Base-by-base conservation (phyloP, 2,329 filamentous ascomycete genomes). In the Chaetomium globosum region DNA sequence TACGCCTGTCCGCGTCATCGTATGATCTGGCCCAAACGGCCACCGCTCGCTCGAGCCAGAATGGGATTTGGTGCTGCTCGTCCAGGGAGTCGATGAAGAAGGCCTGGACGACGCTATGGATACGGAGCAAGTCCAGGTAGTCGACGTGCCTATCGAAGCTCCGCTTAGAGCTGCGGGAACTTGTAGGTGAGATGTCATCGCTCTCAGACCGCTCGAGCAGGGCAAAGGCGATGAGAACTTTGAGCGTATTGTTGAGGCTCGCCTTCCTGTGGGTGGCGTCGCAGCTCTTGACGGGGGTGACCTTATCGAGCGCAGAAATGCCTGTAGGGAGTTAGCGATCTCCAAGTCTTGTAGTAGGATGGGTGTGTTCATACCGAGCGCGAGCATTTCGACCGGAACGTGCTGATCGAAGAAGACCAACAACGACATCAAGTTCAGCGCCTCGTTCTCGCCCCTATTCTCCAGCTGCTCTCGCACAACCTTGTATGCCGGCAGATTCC, bases 341-440 rank as follows among this genome's bases (percentile, higher is more conserved):
- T 6, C n/a, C n/a, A n/a, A n/a, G n/a, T n/a, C n/a, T n/a, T n/a
- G n/a, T n/a, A n/a, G n/a, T n/a, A n/a, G n/a, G n/a, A n/a, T n/a
- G n/a, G n/a, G n/a, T n/a, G n/a, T n/a, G n/a, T n/a, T n/a, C n/a
- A 69, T 74, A 74, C 87, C 87, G 19, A 89, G 77, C 33, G 78
- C 78, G 13, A 91, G 77, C 80, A 91, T 84, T 63, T 87, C 87
- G 26, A 90, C 85, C 0, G 89, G 89, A 5, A 90, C 80, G 63
- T 87, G 82, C 63, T 87, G 85, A 49, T 85, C 85, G 61, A 89
- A 86, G 71, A 90, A 90, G 1, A 84, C 85, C 16, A 91, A 75
- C 13, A 91, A 76, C 26, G 84, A 85, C 68, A 91, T 85, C 43
- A 91, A 74, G 70, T 89, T 89, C 57, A 89, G 75, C 0, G 88